phyloP scores from a whole-genome alignment of 306 rosid species.

The Prunus armeniaca region DNA sequence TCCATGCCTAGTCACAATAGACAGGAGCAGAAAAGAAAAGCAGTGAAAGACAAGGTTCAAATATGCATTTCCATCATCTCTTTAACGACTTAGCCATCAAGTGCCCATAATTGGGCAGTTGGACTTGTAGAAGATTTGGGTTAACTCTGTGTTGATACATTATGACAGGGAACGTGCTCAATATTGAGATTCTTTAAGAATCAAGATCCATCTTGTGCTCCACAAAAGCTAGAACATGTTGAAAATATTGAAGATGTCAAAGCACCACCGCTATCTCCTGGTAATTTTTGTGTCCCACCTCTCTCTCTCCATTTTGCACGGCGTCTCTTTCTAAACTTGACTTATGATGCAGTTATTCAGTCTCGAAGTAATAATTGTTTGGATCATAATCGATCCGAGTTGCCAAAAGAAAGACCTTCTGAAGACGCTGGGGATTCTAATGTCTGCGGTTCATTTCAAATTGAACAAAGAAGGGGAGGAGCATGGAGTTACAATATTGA shows the following conservation, averaged over 20 bases:
- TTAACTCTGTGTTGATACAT: not conserved
- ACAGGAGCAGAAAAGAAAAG: slow-evolving; percentile 44
- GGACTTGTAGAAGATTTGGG: not conserved
- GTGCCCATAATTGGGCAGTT: not conserved
- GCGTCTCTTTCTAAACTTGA: slow-evolving; percentile 7
- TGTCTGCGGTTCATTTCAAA: slow-evolving; percentile 17
- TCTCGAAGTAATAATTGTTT: slow-evolving; percentile 19
- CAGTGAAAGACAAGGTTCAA: slow-evolving; percentile 45
- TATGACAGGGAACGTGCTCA: slow-evolving; percentile 58
- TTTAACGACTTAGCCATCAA: not conserved
- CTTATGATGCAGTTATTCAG: slow-evolving; percentile 28
- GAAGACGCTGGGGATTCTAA: slow-evolving; percentile 28
- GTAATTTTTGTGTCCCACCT: slow-evolving; percentile 23
- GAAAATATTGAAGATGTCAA: slow-evolving; percentile 36
- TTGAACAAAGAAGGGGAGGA: slow-evolving; percentile 38
- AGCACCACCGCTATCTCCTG: slow-evolving; percentile 26
- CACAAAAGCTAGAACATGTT: slow-evolving; percentile 44
- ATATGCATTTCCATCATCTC: slow-evolving; percentile 15
- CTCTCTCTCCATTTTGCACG: not conserved
- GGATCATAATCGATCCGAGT: slow-evolving; percentile 25
- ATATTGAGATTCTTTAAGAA: slow-evolving; percentile 62
- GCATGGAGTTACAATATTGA: slow-evolving; percentile 67
- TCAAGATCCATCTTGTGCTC: slow-evolving; percentile 33
- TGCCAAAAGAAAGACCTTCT: slow-evolving; percentile 17
- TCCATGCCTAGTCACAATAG: slow-evolving; percentile 31